Conservation (phyloP, 2,329 filamentous ascomycete genomes). For the Trichoderma arundinaceum region DNA sequence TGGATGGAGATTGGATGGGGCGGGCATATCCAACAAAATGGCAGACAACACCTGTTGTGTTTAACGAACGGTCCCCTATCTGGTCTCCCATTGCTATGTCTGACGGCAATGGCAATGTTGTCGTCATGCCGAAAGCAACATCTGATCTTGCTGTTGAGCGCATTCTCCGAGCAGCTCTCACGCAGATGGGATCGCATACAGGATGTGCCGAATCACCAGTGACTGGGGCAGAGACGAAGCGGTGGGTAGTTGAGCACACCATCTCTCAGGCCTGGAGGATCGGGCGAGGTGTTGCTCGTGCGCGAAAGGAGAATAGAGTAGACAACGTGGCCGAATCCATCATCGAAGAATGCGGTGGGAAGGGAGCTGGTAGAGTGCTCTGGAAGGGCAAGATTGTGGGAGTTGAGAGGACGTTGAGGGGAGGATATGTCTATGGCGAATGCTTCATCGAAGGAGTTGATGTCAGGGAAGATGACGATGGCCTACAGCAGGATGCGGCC, state of each 20-base stretch:
- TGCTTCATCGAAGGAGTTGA: constrained; percentile 60
- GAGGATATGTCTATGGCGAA: constrained; percentile 65
- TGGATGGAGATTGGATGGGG: constrained; percentile 64
- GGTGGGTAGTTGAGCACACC: constrained; percentile 59
- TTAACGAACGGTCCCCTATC: constrained; percentile 54
- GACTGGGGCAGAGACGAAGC: constrained; percentile 54
- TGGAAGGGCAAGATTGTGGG: constrained; percentile 68
- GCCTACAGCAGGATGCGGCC: background rate
- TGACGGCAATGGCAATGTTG: constrained; percentile 59
- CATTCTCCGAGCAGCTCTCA: constrained; percentile 57
- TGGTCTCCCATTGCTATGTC: constrained; percentile 55
- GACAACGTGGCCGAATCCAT: constrained; percentile 63
- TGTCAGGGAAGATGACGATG: constrained; percentile 41
- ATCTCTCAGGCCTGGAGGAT: constrained; percentile 63
- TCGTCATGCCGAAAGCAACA: constrained; percentile 55
- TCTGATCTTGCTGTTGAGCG: constrained; percentile 56
- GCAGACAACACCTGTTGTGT: constrained; percentile 61
- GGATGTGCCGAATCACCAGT: constrained; percentile 57
- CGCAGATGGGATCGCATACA: constrained; percentile 61
- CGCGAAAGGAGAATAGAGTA: constrained; percentile 55
- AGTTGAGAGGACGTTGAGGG: constrained; percentile 61
- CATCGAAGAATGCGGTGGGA: constrained; percentile 62
- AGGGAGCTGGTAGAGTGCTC: constrained; percentile 59
- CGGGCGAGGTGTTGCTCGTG: constrained; percentile 62
- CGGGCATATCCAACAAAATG: constrained; percentile 60